A percentile compares a stretch with the other conserved stretches of the same genome.
Evolutionary conservation across 2,329 filamentous ascomycete genomes (phyloP).

Genomic region (Ophiostoma fasciatum): DNA sequence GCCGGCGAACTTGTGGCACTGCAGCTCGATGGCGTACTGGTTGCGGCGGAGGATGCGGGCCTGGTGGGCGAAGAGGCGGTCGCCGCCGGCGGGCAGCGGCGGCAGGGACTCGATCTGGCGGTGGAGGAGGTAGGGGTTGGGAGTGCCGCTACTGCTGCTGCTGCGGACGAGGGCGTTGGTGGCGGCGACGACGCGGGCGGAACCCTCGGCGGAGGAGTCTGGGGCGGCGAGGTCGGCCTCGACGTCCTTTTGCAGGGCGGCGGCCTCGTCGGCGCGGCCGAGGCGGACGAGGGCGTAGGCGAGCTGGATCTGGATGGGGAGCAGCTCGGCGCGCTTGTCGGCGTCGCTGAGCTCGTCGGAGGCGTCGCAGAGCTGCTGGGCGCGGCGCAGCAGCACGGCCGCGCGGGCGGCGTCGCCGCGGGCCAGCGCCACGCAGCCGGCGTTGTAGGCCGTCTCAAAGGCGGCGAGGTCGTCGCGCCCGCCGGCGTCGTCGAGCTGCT

Average conservation of each 20-base stretch:
- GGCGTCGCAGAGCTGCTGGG: conserved; percentile 55
- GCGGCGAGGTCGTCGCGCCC: conserved; percentile 49
- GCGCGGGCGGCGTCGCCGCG: conserved; percentile 51
- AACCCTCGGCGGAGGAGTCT: conserved; percentile 44
- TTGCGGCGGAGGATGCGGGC: conserved; percentile 46
- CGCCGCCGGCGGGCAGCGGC: conserved; percentile 33
- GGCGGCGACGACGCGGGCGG: conserved; percentile 50
- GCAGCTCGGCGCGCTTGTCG: conserved; percentile 59
- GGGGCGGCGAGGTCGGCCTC: too few relatives aligned
- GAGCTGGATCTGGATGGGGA: conserved; percentile 64
- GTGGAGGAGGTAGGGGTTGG: conserved; percentile 55
- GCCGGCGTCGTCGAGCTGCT: conserved; percentile 34
- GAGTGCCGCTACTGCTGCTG: conserved; percentile 10
- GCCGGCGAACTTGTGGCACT: conserved; percentile 52
- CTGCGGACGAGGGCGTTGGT: conserved; percentile 41
- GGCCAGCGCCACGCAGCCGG: conserved; percentile 58
- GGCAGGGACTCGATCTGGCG: conserved; percentile 42
- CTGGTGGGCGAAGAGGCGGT: conserved; percentile 62
- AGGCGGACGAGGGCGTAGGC: conserved; percentile 55
- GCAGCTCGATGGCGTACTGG: conserved; percentile 46
- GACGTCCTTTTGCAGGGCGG: conserved; percentile 45
- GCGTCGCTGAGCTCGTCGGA: conserved; percentile 59
- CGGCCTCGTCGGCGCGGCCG: conserved; percentile 51
- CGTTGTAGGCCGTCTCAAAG: conserved; percentile 73
- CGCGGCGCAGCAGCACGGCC: conserved; percentile 51